phyloP scores from a whole-genome alignment of 768 basidiomycete species.

The Mycena pura region DNA sequence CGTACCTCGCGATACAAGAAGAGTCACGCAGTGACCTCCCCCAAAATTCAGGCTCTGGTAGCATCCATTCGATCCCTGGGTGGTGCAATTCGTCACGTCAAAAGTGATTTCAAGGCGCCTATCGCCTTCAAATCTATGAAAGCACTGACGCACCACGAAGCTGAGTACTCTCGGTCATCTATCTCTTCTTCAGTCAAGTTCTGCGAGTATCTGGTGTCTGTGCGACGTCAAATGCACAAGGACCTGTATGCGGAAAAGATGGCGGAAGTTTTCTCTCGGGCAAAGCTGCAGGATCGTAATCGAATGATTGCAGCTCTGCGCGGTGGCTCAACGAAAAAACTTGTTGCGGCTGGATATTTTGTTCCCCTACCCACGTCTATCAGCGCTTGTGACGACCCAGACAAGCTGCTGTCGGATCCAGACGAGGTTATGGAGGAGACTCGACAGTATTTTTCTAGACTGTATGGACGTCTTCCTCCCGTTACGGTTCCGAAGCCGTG shows the following conservation, averaged over 20 bases:
- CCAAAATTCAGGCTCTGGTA: not conserved
- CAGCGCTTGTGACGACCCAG: not conserved
- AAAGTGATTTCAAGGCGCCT: not conserved
- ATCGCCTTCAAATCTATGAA: not conserved
- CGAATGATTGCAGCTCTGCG: conserved; percentile 6
- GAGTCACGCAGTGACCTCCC: not conserved
- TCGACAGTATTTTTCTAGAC: not conserved
- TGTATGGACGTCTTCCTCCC: not conserved
- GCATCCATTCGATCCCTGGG: not conserved
- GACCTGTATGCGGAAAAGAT: conserved; percentile 6
- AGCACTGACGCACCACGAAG: not conserved
- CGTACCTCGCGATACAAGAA: conserved; percentile 1
- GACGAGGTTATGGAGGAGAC: conserved; percentile 3
- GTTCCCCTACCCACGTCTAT: not conserved
- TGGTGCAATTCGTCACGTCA: conserved; percentile 6
- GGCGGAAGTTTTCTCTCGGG: not conserved
- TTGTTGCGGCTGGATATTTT: not conserved
- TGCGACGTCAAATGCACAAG: not conserved
- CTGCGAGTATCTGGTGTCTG: not conserved
- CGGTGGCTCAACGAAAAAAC: conserved; percentile 5
- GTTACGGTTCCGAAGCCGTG: not conserved
- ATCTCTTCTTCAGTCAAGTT: not conserved
- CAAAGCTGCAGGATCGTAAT: conserved; percentile 7
- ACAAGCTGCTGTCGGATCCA: not conserved
- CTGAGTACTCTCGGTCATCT: not conserved